phyloP scores from a whole-genome alignment of 768 basidiomycete species.

The Sarcodon aspratus region DNA sequence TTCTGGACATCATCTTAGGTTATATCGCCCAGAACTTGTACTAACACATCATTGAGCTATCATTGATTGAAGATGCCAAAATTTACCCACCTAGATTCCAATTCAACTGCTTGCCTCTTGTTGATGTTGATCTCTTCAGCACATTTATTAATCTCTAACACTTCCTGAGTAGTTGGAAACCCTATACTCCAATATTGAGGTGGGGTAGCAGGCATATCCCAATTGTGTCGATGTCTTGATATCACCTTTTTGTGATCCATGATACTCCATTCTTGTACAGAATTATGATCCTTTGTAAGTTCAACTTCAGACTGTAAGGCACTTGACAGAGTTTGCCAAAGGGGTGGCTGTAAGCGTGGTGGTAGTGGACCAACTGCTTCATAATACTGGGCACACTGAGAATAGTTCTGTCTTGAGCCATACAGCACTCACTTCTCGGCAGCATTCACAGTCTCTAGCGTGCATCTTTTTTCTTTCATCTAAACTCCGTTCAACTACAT shows the following conservation, averaged over 20 bases:
- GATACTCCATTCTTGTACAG: constrained; percentile 17
- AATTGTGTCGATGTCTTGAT: constrained; percentile 62
- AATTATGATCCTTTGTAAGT: background rate
- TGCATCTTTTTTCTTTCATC: constrained; percentile 54
- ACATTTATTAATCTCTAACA: constrained; percentile 57
- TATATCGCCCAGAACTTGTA: no score
- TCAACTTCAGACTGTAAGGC: constrained; percentile 10
- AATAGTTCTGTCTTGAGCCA: background rate
- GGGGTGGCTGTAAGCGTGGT: constrained; percentile 46
- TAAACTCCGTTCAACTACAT: constrained; percentile 64
- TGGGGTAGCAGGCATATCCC: constrained; percentile 64
- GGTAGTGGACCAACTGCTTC: constrained; percentile 66
- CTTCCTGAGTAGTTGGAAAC: constrained; percentile 81
- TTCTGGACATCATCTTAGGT: no score
- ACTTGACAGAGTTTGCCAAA: constrained; percentile 56
- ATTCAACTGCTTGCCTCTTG: constrained; percentile 48
- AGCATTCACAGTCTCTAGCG: constrained; percentile 75
- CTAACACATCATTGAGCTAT: no score
- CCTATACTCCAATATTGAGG: constrained; percentile 87
- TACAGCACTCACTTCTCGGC: constrained; percentile 48
- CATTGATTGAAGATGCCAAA: no score
- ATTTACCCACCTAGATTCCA: constrained; percentile 40
- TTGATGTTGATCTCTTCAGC: constrained; percentile 64
- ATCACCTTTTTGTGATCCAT: constrained; percentile 56
- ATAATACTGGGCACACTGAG: constrained; percentile 51